Evolutionary conservation across 2,329 filamentous ascomycete species (phyloP), one percentile per base, ranked within the genome.

Genomic region (Plenodomus biglobosus): DNA sequence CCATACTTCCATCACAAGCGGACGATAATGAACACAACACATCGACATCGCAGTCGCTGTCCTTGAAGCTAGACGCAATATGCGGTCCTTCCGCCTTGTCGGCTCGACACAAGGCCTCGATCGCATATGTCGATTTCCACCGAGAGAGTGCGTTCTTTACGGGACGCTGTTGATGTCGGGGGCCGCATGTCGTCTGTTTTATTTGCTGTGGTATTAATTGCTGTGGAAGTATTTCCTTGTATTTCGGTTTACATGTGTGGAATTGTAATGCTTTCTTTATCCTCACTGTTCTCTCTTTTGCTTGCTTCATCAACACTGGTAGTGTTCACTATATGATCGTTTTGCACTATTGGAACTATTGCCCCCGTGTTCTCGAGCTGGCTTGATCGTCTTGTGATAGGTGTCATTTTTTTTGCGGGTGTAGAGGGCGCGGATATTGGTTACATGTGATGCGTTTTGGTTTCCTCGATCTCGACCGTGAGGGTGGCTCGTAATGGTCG

Each of bases 361-460:
- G n/a, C n/a, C n/a, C n/a, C n/a, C n/a, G n/a, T n/a, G n/a, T n/a
- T n/a, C n/a, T n/a, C n/a, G 10, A 37, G 16, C 16, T 27, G 15
- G 46, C 46, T 50, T 37, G 37, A 22, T 22, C 51, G 44, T 40
- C 46, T 41, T 13, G 46, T 53, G 16, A 37, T 45, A n/a, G 44
- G 17, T 38, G 46, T 38, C 51, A 53, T 53, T 16, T 40, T 45
- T 3, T 38, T 13, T 38, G 24, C 18, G 44, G 13, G 20, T 38
- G 44, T 7, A 49, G 17, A 10, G 40, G 21, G 2, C 34, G 34
- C 20, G 43, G 39, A 40, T 46, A 53, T 27, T 49, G 50, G 20
- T 41, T 41, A 32, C 38, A 42, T 13, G 21, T 32, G 24, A 46
- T 41, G 8, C 5, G 11, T 27, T 17, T 40, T 8, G 27, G 6